Evolutionary conservation across 129 eudicot genomes (phyloP).

Genomic region (Escallonia rubra): DNA sequence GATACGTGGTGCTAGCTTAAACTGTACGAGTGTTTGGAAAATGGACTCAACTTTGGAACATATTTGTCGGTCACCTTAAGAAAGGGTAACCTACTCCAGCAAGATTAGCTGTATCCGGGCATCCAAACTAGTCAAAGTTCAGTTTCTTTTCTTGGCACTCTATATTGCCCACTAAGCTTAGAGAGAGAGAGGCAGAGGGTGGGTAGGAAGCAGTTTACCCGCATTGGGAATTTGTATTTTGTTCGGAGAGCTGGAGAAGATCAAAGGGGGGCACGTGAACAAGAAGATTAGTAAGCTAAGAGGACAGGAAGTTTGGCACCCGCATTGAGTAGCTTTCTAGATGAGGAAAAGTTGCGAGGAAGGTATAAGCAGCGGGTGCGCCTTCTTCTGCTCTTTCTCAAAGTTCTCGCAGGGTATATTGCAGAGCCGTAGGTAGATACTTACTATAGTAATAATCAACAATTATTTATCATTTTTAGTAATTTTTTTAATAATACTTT

Average conservation of each 20-base stretch:
- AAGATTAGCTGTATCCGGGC: background rate
- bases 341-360: background rate
- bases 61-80: too few species aligned
- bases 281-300: background rate
- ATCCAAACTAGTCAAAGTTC: too few species aligned
- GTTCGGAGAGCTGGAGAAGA: background rate
- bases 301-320: conserved; percentile 2
- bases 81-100: background rate
- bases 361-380: background rate
- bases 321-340: background rate
- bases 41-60: too few species aligned
- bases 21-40: too few species aligned
- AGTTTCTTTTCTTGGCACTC: background rate
- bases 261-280: background rate
- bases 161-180: background rate
- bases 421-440: too few species aligned
- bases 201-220: conserved; percentile 24
- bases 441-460: too few species aligned
- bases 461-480: too few species aligned
- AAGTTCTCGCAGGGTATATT: too few species aligned
- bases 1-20: too few species aligned
- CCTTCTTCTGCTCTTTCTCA: too few species aligned
- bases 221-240: conserved; percentile 4
- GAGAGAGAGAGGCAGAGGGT: background rate
- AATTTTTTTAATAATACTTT: too few species aligned